phyloP scores from a whole-genome alignment of 2,329 filamentous ascomycete species.

The Cordyceps tenuipes region DNA sequence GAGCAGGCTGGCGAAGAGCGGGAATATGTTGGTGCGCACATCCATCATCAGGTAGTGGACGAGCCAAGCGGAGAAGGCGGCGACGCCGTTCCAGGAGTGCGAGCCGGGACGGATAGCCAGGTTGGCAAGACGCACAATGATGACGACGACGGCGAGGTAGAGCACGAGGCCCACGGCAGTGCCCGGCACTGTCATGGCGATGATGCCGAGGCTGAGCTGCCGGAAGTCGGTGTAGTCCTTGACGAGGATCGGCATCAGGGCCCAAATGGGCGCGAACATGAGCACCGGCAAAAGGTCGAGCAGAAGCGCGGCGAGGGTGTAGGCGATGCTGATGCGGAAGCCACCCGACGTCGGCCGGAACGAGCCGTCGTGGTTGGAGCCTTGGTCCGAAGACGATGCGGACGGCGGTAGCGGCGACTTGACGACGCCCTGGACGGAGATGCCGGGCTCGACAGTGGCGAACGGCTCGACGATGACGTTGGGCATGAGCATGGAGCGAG shows the following conservation, averaged over 20 bases:
- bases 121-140: constrained; percentile 12
- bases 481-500: constrained; percentile 16
- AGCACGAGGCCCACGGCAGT: constrained; percentile 11
- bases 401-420: constrained; percentile 3
- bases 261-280: constrained; percentile 8
- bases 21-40: constrained; percentile 12
- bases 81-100: constrained; percentile 16
- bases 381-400: neutral
- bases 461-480: constrained; percentile 14
- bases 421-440: constrained; percentile 14
- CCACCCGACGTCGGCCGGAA: neutral
- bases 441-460: constrained; percentile 13
- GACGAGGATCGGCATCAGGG: constrained; percentile 12
- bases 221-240: constrained; percentile 13
- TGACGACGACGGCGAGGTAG: neutral
- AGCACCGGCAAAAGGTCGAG: constrained; percentile 14
- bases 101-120: constrained; percentile 13
- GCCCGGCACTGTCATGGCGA: constrained; percentile 12
- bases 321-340: constrained; percentile 10
- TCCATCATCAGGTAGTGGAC: constrained; percentile 15
- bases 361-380: neutral
- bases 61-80: constrained; percentile 17
- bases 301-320: constrained; percentile 11
- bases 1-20: constrained; percentile 17
- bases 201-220: constrained; percentile 4